Conservation (phyloP, 2,329 filamentous ascomycete genomes). For the Hymenoscyphus scutula region DNA sequence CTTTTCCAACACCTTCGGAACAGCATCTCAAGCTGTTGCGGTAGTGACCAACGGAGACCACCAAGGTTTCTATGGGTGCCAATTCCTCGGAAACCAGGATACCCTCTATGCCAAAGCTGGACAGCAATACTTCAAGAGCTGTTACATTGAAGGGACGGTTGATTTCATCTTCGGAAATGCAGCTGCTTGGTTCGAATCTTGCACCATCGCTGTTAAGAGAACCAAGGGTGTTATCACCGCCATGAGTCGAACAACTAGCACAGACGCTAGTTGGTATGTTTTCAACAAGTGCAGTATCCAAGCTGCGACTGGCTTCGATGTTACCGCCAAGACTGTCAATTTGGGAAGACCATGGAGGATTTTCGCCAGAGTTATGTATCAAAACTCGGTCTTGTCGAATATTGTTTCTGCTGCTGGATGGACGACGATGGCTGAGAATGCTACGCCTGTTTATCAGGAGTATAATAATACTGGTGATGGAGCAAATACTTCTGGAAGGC, state of each 20-base stretch:
- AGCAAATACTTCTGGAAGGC: not conserved
- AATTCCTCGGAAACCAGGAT: slow-evolving; percentile 54
- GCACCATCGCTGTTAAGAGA: slow-evolving; percentile 33
- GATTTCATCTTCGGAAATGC: slow-evolving; percentile 58
- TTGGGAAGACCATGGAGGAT: slow-evolving; percentile 51
- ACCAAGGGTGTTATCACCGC: slow-evolving; percentile 45
- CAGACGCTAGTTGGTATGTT: slow-evolving; percentile 43
- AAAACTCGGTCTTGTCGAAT: slow-evolving; percentile 9
- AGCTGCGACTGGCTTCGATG: slow-evolving; percentile 8
- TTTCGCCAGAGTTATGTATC: slow-evolving; percentile 47
- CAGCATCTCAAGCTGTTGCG: slow-evolving; percentile 47
- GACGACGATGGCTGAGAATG: slow-evolving; percentile 9
- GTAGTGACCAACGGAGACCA: slow-evolving; percentile 49
- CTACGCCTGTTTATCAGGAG: slow-evolving; percentile 4
- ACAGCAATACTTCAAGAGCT: slow-evolving; percentile 51
- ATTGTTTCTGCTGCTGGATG: not conserved
- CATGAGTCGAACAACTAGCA: slow-evolving; percentile 39
- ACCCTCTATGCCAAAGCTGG: slow-evolving; percentile 49
- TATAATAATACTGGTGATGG: not conserved
- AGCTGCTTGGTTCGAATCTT: slow-evolving; percentile 49
- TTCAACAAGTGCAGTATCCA: slow-evolving; percentile 46
- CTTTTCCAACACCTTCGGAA: slow-evolving; percentile 46
- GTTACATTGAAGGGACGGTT: slow-evolving; percentile 53
- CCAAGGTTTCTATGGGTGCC: slow-evolving; percentile 51
- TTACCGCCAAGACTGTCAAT: slow-evolving; percentile 37